Conservation (phyloP, 2,329 filamentous ascomycete genomes). For the Triangularia verruculosa region DNA sequence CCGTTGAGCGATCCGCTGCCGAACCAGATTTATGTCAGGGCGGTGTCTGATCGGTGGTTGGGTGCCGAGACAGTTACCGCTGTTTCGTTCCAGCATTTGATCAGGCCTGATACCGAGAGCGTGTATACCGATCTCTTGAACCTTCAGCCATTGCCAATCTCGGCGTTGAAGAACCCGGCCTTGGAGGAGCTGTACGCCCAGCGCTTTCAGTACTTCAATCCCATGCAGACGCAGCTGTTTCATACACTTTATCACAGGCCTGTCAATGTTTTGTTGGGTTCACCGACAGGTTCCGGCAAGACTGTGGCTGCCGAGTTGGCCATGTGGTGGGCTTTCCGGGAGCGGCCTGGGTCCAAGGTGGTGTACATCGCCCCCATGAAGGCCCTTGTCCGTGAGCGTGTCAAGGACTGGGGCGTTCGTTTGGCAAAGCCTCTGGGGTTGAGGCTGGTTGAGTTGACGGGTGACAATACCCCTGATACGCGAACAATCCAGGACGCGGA, state of each 20-base stretch:
- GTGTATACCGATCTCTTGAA: conserved; percentile 93
- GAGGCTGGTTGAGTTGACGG: conserved; percentile 88
- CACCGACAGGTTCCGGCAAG: conserved; percentile 95
- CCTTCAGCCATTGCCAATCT: conserved; percentile 82
- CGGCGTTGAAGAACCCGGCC: conserved; percentile 79
- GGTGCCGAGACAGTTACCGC: conserved; percentile 94
- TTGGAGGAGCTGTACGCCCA: conserved; percentile 86
- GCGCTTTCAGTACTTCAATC: conserved; percentile 95
- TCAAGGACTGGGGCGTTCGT: conserved; percentile 88
- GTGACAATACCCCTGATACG: conserved; percentile 96
- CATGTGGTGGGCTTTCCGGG: conserved; percentile 99
- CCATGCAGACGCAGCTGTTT: conserved; percentile 99
- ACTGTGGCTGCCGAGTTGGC: conserved; percentile 93
- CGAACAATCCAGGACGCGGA: conserved; percentile 93
- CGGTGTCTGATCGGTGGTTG: conserved; percentile 92
- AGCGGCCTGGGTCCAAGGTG: conserved; percentile 91
- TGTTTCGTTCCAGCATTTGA: conserved; percentile 96
- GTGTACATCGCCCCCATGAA: conserved; percentile 99
- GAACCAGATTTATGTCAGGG: conserved; percentile 92
- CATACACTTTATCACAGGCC: conserved; percentile 92
- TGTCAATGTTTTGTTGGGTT: conserved; percentile 89
- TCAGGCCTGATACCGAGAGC: conserved; percentile 94
- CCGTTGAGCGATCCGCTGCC: conserved; percentile 89
- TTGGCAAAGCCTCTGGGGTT: conserved; percentile 80
- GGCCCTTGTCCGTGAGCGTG: conserved; percentile 90